Base-by-base conservation (phyloP, 2,329 filamentous ascomycete genomes). In the Fusarium xyrophilum region DNA sequence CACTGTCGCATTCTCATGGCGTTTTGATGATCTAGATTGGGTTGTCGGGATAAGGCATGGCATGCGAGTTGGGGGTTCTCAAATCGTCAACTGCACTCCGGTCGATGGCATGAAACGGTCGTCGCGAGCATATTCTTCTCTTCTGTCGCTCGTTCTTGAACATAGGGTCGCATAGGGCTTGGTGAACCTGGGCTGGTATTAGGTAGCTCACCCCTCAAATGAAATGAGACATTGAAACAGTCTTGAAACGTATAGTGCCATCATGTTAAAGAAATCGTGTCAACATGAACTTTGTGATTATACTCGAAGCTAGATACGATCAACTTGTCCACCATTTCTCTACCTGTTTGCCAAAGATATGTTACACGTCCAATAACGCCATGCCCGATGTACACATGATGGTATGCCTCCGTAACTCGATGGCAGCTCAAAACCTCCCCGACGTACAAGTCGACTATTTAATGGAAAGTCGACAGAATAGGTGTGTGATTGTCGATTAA, bases 301-400 rank as follows among this genome's bases (percentile, higher is more conserved):
- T 60, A 54, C 56, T 47, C 60, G 51, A 68, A 72, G 53, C 63
- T 67, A 72, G 46, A 69, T 69, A 57, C 65, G 55, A 66, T 74
- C 66, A 66, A 66, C 62, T 69, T 71, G 61, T 66, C 67, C 65
- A 33, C 61, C 68, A 58, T 58, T 63, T 65, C 59, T 76, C 74
- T 73, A 76, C 71, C 69, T 75, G 70, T 72, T 69, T 72, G 74
- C 32, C 74, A 76, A 76, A 64, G 53, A 69, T 67, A 69, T 63
- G 63, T 67, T 79, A 79, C 76, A 80, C 67, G 68, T 73, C 75
- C 75, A 74, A 65, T 64, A 79, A 79, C 79, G 77, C 79, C 78
- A 71, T 77, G 74, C 76, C 77, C 72, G 65, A 79, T 80, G 76
- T 77, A 76, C 71, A 72, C 76, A 73, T 73, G 72, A 75, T 74